Base-by-base conservation (phyloP, 108 stramenopile species). In the Thalassiosira profunda region DNA sequence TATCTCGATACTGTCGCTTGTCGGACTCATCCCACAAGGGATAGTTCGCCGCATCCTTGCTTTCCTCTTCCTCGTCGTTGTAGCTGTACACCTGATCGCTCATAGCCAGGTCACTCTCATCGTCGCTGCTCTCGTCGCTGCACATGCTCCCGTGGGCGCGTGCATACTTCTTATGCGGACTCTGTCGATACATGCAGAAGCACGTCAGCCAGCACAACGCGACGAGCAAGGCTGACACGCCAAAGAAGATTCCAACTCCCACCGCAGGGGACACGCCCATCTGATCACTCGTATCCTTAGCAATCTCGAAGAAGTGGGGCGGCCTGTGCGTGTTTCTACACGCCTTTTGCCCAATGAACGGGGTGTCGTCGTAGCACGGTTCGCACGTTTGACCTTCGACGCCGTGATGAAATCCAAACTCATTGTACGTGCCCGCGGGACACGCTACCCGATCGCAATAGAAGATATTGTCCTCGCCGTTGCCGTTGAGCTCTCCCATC, bases 381-480 rank as follows among this genome's bases (percentile, higher is more conserved):
- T 40, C 21, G 20, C 72, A 74, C 8, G 37, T 15, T 34, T 68
- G 45, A 31, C 43, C 58, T 52, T 51, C 44, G 23, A 33, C 66
- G 29, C 72, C 64, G 12, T 42, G 54, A 28, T 40, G 37, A 3
- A 17, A 8, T 8, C 82, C 82, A 34, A 68, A 17, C 25, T 75
- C 34, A 62, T 68, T 73, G 41, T 57, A 75, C 0, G 81, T 85
- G 6, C 74, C 81, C 30, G 45, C 73, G 17, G 67, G 67, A 65
- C 84, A 85, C 5, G 81, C 73, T 10, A 85, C 76, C 51, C 58
- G 40, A 48, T 85, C 84, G 47, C 84, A 85, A 17, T 73, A 49
- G 59, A 60, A 82, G 28, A 60, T 46, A 49, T 56, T 59, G 12
- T 72, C 48, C 28, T 34, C 18, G 9, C 79, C 81, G 46, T 85